Evolutionary conservation across 768 basidiomycete genomes (phyloP).

Genomic region (Trametes cubensis): DNA sequence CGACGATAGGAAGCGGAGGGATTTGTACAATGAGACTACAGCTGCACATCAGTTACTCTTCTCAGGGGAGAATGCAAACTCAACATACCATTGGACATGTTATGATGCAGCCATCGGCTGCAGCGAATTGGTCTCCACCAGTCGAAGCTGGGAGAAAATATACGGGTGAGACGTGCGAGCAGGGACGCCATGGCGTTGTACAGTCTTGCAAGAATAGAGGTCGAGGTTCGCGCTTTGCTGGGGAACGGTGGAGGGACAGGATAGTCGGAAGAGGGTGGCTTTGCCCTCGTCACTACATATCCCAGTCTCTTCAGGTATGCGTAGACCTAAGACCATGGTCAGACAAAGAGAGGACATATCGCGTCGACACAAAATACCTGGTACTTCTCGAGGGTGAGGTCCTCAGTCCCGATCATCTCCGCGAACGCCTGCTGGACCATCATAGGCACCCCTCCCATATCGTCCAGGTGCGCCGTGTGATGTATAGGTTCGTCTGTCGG

Average conservation of each 20-base stretch:
- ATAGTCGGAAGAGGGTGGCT: constrained; percentile 58
- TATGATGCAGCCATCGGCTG: constrained; percentile 49
- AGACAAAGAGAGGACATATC: background rate
- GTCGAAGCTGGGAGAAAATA: constrained; percentile 43
- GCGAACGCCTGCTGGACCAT: constrained; percentile 87
- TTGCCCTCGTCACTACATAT: constrained; percentile 82
- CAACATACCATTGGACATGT: constrained; percentile 56
- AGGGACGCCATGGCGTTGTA: constrained; percentile 34
- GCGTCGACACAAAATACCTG: constrained; percentile 60
- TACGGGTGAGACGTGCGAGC: constrained; percentile 35
- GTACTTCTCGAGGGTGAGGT: constrained; percentile 81
- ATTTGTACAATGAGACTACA: constrained; percentile 67
- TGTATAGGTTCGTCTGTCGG: constrained; percentile 34
- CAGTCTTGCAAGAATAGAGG: constrained; percentile 41
- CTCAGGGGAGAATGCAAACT: background rate
- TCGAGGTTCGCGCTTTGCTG: constrained; percentile 17
- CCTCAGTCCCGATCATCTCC: constrained; percentile 81
- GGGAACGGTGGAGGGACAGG: constrained; percentile 47
- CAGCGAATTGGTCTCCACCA: constrained; percentile 71
- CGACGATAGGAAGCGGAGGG: constrained; percentile 71
- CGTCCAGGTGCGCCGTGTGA: constrained; percentile 34
- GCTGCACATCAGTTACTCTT: constrained; percentile 8
- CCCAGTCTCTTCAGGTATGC: constrained; percentile 91
- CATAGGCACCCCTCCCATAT: constrained; percentile 71
- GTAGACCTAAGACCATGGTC: constrained; percentile 63